Conservation (phyloP, 139 green algal species). For the Auxenochlorella pyrenoidosa region DNA sequence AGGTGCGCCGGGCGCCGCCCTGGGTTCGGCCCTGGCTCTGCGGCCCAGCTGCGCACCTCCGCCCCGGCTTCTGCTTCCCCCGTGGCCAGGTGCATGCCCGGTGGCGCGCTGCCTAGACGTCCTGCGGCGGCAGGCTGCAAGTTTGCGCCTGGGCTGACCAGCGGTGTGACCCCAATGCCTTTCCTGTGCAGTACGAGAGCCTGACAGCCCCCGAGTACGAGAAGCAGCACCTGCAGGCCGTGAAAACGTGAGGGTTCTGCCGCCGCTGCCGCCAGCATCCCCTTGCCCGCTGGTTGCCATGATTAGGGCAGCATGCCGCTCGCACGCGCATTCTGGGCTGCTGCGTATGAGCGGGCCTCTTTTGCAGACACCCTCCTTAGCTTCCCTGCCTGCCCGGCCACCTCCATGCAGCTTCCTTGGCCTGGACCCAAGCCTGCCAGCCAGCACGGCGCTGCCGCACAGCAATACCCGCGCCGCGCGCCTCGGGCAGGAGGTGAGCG, state of each 20-base stretch:
- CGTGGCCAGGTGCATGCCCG: neutral
- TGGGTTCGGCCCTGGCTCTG: no score
- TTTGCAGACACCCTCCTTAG: neutral
- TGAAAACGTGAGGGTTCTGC: conserved; percentile 18
- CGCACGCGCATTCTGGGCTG: neutral
- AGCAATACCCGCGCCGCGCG: neutral
- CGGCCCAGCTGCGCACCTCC: neutral
- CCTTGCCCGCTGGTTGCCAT: neutral
- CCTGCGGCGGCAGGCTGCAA: no score
- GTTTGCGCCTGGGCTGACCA: no score
- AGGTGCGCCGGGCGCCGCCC: neutral
- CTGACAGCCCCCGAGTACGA: neutral
- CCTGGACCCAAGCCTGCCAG: neutral
- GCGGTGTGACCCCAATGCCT: no score
- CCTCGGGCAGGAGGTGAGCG: conserved; percentile 11
- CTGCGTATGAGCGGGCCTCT: neutral
- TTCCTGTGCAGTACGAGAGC: conserved; percentile 25
- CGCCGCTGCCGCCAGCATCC: no score
- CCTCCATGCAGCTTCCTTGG: conserved; percentile 19
- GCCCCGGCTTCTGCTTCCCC: neutral
- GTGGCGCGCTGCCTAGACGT: neutral
- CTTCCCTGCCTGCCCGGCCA: neutral
- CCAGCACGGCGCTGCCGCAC: neutral
- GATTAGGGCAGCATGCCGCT: neutral
- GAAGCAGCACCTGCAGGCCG: neutral